Evolutionary conservation across 2,329 filamentous ascomycete species (phyloP).

Genomic region (Elsinoe ampelina): DNA sequence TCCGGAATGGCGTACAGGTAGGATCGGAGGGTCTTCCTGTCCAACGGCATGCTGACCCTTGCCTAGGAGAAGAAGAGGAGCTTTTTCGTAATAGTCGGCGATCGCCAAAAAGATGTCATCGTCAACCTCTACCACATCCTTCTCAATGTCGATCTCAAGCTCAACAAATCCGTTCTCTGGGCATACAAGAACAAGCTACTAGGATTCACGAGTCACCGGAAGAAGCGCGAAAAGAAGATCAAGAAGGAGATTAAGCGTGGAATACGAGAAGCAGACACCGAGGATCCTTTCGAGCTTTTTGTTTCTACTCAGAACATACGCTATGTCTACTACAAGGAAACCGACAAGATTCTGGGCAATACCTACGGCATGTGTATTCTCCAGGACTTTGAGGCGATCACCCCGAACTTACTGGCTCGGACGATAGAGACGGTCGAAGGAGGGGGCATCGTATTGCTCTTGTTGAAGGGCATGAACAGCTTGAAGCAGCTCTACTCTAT

Average conservation of each 20-base stretch:
- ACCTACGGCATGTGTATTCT: conserved; percentile 98
- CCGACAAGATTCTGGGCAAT: conserved; percentile 95
- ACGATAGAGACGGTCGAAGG: conserved; percentile 98
- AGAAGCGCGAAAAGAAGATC: conserved; percentile 97
- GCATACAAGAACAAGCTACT: conserved; percentile 97
- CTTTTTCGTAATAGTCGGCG: conserved; percentile 95
- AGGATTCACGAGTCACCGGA: conserved; percentile 89
- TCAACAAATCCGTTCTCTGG: conserved; percentile 95
- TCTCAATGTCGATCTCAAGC: conserved; percentile 78
- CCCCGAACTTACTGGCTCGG: conserved; percentile 88
- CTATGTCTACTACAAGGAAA: conserved; percentile 99
- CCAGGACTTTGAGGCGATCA: conserved; percentile 96
- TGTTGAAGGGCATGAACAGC: conserved; percentile 94
- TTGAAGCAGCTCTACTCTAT: conserved; percentile 94
- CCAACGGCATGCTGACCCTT: background rate
- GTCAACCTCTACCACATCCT: conserved; percentile 92
- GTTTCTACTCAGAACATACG: conserved; percentile 93
- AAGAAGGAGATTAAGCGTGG: conserved; percentile 97
- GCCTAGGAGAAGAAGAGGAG: conserved; percentile 79
- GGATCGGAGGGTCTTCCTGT: background rate
- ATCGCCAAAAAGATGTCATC: conserved; percentile 91
- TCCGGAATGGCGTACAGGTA: conserved; percentile 71
- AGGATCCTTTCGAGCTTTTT: conserved; percentile 96
- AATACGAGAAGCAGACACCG: conserved; percentile 79
- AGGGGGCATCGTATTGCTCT: conserved; percentile 77